These are phyloP conservation scores for Cucurbita maxima DNA, from an alignment of 306 rosid species.

Conservation along the genomic window DNA sequence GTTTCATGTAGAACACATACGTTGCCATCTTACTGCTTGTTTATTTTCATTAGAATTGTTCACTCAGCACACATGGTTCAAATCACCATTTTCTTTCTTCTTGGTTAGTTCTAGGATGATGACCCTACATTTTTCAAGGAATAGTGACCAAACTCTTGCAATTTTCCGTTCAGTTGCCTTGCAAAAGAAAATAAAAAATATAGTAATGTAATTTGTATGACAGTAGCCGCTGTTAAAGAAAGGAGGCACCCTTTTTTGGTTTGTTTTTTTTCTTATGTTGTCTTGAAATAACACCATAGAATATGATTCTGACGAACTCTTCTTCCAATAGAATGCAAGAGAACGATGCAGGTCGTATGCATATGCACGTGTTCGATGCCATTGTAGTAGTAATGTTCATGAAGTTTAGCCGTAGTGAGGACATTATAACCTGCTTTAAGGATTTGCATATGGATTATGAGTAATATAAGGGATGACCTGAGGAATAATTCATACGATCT, in stretches of 20 bases:
- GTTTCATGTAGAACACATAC: slow-evolving; percentile 1
- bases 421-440: background rate
- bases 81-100: background rate
- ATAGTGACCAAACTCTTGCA: background rate
- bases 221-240: background rate
- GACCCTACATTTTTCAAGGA: background rate
- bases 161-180: background rate
- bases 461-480: background rate
- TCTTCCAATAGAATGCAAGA: background rate
- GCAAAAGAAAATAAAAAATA: background rate
- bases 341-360: background rate
- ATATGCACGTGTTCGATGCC: background rate
- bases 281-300: background rate
- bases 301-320: background rate
- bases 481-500: background rate
- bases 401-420: background rate
- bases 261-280: background rate
- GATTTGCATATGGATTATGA: background rate
- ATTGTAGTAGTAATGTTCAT: background rate
- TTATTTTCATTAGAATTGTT: slow-evolving; percentile 2
- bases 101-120: background rate
- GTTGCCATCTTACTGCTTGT: background rate
- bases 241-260: background rate
- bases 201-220: background rate
- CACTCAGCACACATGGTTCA: background rate